phyloP scores from a whole-genome alignment of 352 stramenopile species.

The Globisporangium rhizosaccharum region DNA sequence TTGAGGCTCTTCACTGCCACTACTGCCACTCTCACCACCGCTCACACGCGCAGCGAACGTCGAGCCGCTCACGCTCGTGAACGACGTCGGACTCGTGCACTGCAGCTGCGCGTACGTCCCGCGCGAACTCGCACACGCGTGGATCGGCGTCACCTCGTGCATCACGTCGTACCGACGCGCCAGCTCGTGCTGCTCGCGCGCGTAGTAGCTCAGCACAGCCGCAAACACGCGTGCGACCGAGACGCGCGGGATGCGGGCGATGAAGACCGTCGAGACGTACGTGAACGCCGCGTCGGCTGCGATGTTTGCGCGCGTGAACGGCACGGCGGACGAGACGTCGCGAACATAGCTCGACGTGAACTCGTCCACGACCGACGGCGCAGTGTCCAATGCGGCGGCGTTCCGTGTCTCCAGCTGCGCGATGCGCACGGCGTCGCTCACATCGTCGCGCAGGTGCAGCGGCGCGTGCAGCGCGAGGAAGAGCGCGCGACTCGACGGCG shows the following conservation, averaged over 20 bases:
- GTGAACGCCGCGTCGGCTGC: constrained; percentile 41
- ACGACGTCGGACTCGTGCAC: constrained; percentile 33
- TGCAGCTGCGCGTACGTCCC: constrained; percentile 20
- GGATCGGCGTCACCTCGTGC: constrained; percentile 11
- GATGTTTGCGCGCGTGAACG: constrained; percentile 51
- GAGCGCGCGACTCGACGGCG: constrained; percentile 2
- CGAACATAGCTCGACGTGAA: constrained; percentile 30
- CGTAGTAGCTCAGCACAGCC: constrained; percentile 34
- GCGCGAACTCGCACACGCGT: background rate
- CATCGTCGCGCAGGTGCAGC: constrained; percentile 3
- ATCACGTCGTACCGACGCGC: constrained; percentile 22
- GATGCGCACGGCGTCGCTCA: constrained; percentile 16
- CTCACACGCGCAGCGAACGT: constrained; percentile 21
- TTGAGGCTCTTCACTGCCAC: too few species aligned
- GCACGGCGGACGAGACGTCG: constrained; percentile 19
- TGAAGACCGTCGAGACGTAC: constrained; percentile 44
- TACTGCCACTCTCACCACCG: background rate
- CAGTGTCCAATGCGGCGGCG: constrained; percentile 22
- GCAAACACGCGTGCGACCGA: constrained; percentile 25
- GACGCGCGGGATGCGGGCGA: constrained; percentile 31
- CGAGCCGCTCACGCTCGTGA: constrained; percentile 33
- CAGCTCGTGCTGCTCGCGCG: constrained; percentile 25
- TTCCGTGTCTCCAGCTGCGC: constrained; percentile 26
- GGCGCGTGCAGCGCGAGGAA: constrained; percentile 4
- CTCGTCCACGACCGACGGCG: constrained; percentile 27